Base-by-base conservation (phyloP, 176 grass and related monocot genomes). In the Sorghum bicolor region DNA sequence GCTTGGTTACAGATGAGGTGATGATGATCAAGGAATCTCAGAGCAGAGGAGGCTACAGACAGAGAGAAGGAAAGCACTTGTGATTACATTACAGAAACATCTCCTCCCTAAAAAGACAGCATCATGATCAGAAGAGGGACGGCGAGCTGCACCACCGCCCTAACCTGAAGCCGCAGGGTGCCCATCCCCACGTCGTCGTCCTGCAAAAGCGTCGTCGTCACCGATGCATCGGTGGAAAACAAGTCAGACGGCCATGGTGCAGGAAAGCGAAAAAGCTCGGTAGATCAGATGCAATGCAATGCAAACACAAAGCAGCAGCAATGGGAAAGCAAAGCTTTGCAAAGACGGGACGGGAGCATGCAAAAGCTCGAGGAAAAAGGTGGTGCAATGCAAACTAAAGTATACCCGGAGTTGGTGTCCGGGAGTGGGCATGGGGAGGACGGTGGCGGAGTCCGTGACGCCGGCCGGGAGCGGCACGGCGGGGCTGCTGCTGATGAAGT, bases 401-500 rank as follows among this genome's bases (percentile, higher is more conserved):
- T 25, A 66, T 87, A 95, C 96, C 85, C 82, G 87, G 9, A 60
- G 83, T 24, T 79, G 77, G 13, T 79, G 82, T 1, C 87, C 89
- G 0, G 87, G 84, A 47, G 90, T 86, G 37, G 91, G 87, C 80
- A 92, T 88, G 4, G 96, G 91, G 6, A 95, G 62, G 67, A 95
- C 90, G 68, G 93, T 92, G 52, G 96, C 90, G 16, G 91, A 89
- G 78, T 93, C 96, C 13, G 93, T 92, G 40, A 95, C 82, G 24
- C 90, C 93, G 66, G 82, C 86, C 4, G 96, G 93, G 71, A 98
- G 79, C 62, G 93, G 91, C 80, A 98, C 93, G 1, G 89, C 91
- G 22, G 96, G 96, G 70, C 85, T 95, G 82, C 93, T 98, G 75
- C 87, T 93, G 77, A 98, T 95, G 80, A 98, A 98, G 36, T 93